Evolutionary conservation across 2,329 filamentous ascomycete species (phyloP).

Genomic region (Fusarium sacchari): DNA sequence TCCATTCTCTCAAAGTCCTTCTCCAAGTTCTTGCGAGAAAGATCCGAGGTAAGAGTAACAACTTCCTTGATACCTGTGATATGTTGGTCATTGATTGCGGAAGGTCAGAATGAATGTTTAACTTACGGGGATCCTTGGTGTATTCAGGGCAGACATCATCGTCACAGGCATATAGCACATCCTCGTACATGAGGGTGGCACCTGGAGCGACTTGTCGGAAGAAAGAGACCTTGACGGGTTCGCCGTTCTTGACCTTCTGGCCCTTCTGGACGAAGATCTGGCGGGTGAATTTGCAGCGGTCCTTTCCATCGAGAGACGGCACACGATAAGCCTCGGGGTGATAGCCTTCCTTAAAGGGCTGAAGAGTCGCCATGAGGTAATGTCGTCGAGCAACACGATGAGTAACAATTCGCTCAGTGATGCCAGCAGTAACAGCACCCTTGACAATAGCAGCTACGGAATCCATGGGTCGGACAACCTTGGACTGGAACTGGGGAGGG

Average conservation of each 20-base stretch:
- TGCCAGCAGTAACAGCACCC: conserved; percentile 96
- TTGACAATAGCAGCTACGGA: conserved; percentile 98
- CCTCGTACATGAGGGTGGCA: conserved; percentile 98
- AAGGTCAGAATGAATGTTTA: not conserved
- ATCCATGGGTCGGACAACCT: conserved; percentile 98
- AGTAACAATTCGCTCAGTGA: conserved; percentile 95
- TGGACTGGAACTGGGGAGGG: conserved; percentile 96
- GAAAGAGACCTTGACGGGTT: conserved; percentile 98
- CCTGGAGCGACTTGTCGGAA: conserved; percentile 98
- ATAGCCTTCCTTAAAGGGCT: conserved; percentile 98
- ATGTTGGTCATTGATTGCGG: conserved; percentile 41
- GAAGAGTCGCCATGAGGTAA: conserved; percentile 98
- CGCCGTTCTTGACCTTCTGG: conserved; percentile 98
- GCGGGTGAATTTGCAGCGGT: conserved; percentile 97
- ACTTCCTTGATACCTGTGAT: conserved; percentile 94
- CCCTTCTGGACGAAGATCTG: conserved; percentile 99
- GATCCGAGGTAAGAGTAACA: conserved; percentile 94
- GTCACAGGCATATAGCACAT: conserved; percentile 96
- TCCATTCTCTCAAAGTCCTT: conserved; percentile 99
- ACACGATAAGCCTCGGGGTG: conserved; percentile 98
- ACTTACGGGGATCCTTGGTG: conserved; percentile 98
- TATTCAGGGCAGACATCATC: conserved; percentile 99
- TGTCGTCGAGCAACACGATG: conserved; percentile 96
- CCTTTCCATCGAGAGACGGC: conserved; percentile 94
- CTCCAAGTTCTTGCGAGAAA: conserved; percentile 97